A percentile compares a stretch with the other conserved stretches of the same genome.
Evolutionary conservation across 805 yeast species (phyloP).

Genomic region (Cephaloascus albidus): DNA sequence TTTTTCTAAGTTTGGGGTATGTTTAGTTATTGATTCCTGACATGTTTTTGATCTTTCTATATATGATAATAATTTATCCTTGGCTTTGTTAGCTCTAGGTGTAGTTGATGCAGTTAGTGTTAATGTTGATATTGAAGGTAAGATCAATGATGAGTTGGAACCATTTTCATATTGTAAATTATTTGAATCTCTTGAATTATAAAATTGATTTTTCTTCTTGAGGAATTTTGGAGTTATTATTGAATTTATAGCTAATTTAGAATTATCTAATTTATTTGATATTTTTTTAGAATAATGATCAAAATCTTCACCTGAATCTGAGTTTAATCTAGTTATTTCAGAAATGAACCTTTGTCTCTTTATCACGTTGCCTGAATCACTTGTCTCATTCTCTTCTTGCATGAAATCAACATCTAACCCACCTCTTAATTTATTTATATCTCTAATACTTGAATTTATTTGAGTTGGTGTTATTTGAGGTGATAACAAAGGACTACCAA

Average conservation of each 20-base stretch:
- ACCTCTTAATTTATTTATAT: background rate
- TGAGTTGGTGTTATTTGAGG: no score
- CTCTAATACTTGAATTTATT: background rate
- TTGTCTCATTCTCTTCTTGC: background rate
- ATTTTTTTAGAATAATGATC: conserved; percentile 6
- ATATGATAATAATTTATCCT: conserved; percentile 28
- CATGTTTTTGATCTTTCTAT: conserved; percentile 61
- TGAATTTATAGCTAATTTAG: conserved; percentile 37
- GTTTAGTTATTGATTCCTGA: conserved; percentile 28
- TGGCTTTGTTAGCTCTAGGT: background rate
- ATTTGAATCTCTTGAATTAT: background rate
- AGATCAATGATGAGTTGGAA: conserved; percentile 2
- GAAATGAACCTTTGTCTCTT: conserved; percentile 14
- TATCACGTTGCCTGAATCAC: background rate
- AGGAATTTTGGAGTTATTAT: conserved; percentile 30
- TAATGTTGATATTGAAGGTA: conserved; percentile 3
- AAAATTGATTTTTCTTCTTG: background rate
- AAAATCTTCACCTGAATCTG: conserved; percentile 22
- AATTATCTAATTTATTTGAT: conserved; percentile 11
- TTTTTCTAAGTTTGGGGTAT: conserved; percentile 37
- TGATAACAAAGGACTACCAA: no score
- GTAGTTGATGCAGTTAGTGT: conserved; percentile 1
- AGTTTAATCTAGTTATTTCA: conserved; percentile 22
- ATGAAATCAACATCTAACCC: background rate
- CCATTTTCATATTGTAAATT: background rate